Base-by-base conservation (phyloP, 1,284 basidiomycete genomes). In the Cutaneotrichosporon sp. region DNA sequence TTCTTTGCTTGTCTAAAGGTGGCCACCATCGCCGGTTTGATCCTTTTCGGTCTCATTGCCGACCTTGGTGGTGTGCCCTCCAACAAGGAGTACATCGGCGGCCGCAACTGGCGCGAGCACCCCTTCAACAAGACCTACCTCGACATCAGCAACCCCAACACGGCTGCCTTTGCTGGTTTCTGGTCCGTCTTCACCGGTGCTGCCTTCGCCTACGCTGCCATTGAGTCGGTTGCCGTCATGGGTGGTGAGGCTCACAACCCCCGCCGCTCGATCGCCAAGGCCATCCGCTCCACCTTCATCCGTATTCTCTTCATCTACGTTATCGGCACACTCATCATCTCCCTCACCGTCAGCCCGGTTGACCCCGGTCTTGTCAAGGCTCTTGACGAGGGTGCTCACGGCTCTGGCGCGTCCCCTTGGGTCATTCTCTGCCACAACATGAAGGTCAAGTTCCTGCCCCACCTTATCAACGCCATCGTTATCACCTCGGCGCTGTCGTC, bases 361-460 rank as follows among this genome's bases (percentile, higher is more conserved):
- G 77, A 60, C 36, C 47, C 77, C 70, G 14, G 64, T 64, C 57
- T 59, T 10, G 68, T 80, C 34, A 62, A 72, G 0, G 71, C 79
- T 17, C 80, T 91, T 20, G 73, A 80, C 55, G 76, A 86, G 44
- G 68, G 67, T 47, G 20, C 33, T 2, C 51, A 47, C 30, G 85
- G 81, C 30, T 88, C 88, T 44, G 81, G 83, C 4, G 81, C 81
- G 2, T 88, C 85, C 10, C 88, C 88, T 1, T 90, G 89, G 70
- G 88, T 90, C 56, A 86, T 90, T 60, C 86, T 70, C 48, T 69
- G 69, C 59, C 64, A 80, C 59, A 80, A 77, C 39, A 84, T 87
- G 2, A 84, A 86, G 30, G 90, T 91, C 73, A 83, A 82, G 61
- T 79, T 77, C 8, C 75, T 91, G 1, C 88, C 88, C 2, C 81